Percentiles rank a stretch among this genome's conserved stretches.
These are phyloP conservation scores for Barnettozyma wickerhamii DNA, from an alignment of 805 yeast genomes.

Conservation along the genomic window DNA sequence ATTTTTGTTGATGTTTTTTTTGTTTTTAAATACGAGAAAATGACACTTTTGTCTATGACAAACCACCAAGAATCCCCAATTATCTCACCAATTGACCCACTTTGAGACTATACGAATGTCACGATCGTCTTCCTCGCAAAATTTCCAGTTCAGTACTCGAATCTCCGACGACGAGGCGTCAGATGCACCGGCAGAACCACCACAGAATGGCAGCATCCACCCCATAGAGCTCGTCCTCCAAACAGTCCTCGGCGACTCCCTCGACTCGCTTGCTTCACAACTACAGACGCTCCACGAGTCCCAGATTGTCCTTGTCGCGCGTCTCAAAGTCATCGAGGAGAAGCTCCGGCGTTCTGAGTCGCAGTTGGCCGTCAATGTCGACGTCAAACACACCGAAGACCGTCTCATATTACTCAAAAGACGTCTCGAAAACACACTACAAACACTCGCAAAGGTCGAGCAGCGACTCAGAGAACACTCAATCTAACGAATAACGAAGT, in stretches of 20 bases:
- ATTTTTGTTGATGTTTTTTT: not conserved
- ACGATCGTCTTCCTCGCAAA: too few relatives aligned
- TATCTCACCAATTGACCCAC: too few relatives aligned
- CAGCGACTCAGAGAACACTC: constrained; percentile 13
- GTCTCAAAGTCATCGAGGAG: constrained; percentile 39
- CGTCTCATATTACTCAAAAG: constrained; percentile 24
- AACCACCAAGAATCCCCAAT: not conserved
- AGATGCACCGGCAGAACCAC: not conserved
- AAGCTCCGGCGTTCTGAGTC: constrained; percentile 28
- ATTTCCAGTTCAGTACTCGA: constrained; percentile 16
- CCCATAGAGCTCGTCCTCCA: constrained; percentile 60
- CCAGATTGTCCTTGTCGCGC: constrained; percentile 47
- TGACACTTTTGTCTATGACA: too few relatives aligned
- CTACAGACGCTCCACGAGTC: constrained; percentile 52
- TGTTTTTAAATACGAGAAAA: too few relatives aligned
- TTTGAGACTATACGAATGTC: too few relatives aligned
- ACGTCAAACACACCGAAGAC: constrained; percentile 17
- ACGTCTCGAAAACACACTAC: constrained; percentile 21
- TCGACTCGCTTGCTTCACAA: constrained; percentile 46
- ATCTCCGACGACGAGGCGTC: not conserved
- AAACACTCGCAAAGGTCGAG: constrained; percentile 34
- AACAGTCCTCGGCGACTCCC: constrained; percentile 47
- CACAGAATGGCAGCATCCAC: constrained; percentile 36
- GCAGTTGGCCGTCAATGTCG: constrained; percentile 18
- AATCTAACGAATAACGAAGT: too few relatives aligned